These are phyloP conservation scores for Chrysopogon serrulatus DNA, from an alignment of 176 grass and related monocot species.

Conservation along the genomic window DNA sequence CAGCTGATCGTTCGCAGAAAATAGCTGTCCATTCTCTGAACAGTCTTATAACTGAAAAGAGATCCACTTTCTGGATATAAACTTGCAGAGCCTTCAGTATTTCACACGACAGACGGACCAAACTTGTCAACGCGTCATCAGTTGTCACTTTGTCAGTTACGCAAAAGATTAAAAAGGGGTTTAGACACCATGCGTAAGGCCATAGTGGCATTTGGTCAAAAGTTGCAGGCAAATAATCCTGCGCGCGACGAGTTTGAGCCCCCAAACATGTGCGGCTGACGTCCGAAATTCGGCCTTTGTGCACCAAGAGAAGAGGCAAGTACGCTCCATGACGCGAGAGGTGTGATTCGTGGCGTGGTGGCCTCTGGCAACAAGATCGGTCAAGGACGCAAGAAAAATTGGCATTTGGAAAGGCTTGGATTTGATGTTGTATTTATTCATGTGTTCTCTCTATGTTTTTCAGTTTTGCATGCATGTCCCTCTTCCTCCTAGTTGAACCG, in stretches of 20 bases:
- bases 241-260: not conserved
- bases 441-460: not conserved
- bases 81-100: not conserved
- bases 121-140: not conserved
- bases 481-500: not conserved
- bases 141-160: not conserved
- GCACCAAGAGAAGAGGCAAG: not conserved
- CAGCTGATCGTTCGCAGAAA: not conserved
- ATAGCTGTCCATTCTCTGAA: not conserved
- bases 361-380: not conserved
- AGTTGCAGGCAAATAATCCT: not conserved
- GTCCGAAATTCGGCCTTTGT: slow-evolving; percentile 3
- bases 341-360: not conserved
- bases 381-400: not conserved
- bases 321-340: not conserved
- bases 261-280: not conserved
- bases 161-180: not conserved
- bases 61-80: not conserved
- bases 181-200: too few relatives aligned
- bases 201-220: not conserved
- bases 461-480: not conserved
- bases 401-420: not conserved
- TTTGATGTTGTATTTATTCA: not conserved
- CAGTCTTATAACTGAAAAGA: not conserved
- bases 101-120: not conserved